A percentile compares a stretch with the other conserved stretches of the same genome.
phyloP scores from a whole-genome alignment of 1,284 basidiomycete species.

The Anthracocystis panici-leucophaei region DNA sequence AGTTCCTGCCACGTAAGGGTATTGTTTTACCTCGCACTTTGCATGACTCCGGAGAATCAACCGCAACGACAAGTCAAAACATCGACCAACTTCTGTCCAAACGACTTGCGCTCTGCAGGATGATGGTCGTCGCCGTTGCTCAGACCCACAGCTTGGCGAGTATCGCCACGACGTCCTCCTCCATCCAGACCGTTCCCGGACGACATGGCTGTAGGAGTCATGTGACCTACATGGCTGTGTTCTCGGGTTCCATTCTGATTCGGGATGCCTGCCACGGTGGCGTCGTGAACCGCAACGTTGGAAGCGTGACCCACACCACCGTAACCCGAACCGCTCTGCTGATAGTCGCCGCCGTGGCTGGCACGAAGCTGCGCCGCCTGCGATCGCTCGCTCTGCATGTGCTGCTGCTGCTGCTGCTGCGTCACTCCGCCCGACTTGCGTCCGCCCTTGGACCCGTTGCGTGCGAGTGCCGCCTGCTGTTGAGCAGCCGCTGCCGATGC shows the following conservation, averaged over 20 bases:
- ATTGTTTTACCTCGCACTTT: slow-evolving; percentile 1
- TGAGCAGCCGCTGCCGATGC: slow-evolving; percentile 33
- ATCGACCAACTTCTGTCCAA: slow-evolving; percentile 68
- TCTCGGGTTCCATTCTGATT: slow-evolving; percentile 43
- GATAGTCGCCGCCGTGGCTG: slow-evolving; percentile 53
- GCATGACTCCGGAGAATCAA: slow-evolving; percentile 18
- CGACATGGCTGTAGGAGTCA: slow-evolving; percentile 50
- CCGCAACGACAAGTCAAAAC: slow-evolving; percentile 70
- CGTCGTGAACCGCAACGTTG: slow-evolving; percentile 65
- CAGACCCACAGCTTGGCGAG: slow-evolving; percentile 52
- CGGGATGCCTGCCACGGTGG: slow-evolving; percentile 54
- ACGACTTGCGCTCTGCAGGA: slow-evolving; percentile 57
- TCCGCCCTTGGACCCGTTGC: slow-evolving; percentile 59
- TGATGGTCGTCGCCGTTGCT: slow-evolving; percentile 61
- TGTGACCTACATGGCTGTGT: slow-evolving; percentile 52
- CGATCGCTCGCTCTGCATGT: slow-evolving; percentile 41
- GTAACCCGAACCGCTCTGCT: slow-evolving; percentile 48
- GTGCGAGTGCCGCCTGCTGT: slow-evolving; percentile 39
- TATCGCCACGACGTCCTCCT: slow-evolving; percentile 45
- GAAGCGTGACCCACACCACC: slow-evolving; percentile 59
- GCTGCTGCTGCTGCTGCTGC: slow-evolving; percentile 39
- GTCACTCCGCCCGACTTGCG: slow-evolving; percentile 59
- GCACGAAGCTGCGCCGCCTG: slow-evolving; percentile 48
- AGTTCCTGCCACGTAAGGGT: slow-evolving; percentile 1
- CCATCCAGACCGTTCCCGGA: slow-evolving; percentile 46